Evolutionary conservation across 768 basidiomycete genomes (phyloP), one percentile per base, ranked within the genome.

Genomic region (Pleurotus sapidus): DNA sequence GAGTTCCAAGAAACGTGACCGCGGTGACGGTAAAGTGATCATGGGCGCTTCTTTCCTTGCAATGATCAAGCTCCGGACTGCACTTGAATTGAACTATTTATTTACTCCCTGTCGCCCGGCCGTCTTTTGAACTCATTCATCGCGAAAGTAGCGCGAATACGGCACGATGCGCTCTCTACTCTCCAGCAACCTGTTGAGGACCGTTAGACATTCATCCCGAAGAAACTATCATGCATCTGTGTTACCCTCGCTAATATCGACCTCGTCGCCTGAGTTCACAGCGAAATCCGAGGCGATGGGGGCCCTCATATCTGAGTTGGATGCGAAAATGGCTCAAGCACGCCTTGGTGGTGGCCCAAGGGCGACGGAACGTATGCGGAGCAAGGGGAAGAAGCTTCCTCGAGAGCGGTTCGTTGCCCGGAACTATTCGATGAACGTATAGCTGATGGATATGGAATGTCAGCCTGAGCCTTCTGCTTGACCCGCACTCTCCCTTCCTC

Each of bases 401-500:
- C 77, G 93, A 64, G 91, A 93, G 77, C 79, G 93, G 93, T 92
- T 42, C 60, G 78, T 64, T 20, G 54, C 27, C 57, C 49, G 42
- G 45, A 46, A 42, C 37, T 38, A 42, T 18, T 17, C 34, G 25
- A 42, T 51, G 24, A 25, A 17, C 18, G n/a, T 18, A 14, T 37
- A 46, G 23, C 7, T n/a, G 47, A 63, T 57, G 49, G 15, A 48
- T 50, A 46, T 40, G 43, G 30, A 27, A 34, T 39, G 17, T 23
- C 38, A 95, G 93, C 55, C 73, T 96, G 37, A 77, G 77, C 1
- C 75, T 88, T 17, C 74, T 98, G 12, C 72, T 98, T 23, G 95
- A 98, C 68, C 88, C 91, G 4, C 82, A 88, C 63, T 87, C 91
- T 3, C 94, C 95, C 0, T 98, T 96, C 68, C 74, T 98, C 15